Base-by-base conservation (phyloP, 495 filamentous ascomycete genomes). In the Lophiostoma macrostomum region DNA sequence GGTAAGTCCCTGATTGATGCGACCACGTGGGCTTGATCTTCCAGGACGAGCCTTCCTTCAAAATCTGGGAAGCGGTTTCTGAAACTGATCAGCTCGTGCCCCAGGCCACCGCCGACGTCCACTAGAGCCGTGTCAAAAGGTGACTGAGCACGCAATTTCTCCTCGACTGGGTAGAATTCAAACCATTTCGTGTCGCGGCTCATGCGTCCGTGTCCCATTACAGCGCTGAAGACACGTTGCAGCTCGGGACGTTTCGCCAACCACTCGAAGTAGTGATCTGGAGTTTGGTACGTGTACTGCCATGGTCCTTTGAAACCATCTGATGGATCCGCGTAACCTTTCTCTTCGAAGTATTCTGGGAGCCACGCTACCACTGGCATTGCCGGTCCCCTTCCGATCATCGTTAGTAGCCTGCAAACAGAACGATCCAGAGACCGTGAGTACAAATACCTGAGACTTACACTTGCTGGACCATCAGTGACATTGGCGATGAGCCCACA, bases 111-210 rank as follows among this genome's bases (percentile, higher is more conserved):
- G 14, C 44, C 44, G 36, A 48, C 24, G 16, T 48, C 44, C 5
- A 48, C 44, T 5, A 48, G 14, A 6, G 36, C 7, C 5, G 25
- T 23, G 5, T 30, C 23, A 10, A 22, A n/a, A 7, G 6, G 6
- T 13, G 4, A n/a, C 16, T 3, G 4, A 30, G 14, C 44, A 14
- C 5, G 3, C 14, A 48, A 16, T 36, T 24, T 48, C 12, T 48
- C 44, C 30, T 48, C 18, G 18, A 48, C 44, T 3, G 44, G 44
- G 19, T 18, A 48, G 19, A 35, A 48, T 31, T 48, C 44, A 19
- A 48, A 48, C 44, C 44, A 48, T 4, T 48, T 31, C n/a, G 18
- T 18, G 13, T 19, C 28, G 5, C 42, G 10, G 4, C n/a, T 7
- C 16, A 35, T 34, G 14, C 44, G 27, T 7, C 7, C 6, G 16